Conservation (phyloP, 1,139 yeast genomes). For the Blastobotrys arbuscula region DNA sequence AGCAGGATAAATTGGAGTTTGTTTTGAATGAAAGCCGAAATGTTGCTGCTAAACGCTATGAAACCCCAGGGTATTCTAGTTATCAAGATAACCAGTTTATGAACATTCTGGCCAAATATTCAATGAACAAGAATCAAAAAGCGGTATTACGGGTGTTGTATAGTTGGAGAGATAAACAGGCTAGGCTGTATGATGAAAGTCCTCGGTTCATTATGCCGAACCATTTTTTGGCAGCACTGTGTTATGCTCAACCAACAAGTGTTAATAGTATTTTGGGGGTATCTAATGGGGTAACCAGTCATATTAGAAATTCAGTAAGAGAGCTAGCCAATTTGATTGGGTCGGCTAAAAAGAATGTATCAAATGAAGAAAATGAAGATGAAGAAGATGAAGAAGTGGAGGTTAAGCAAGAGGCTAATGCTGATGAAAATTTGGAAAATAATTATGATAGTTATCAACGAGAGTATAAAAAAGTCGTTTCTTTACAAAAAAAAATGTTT, state of each 20-base stretch:
- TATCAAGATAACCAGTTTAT: slow-evolving; percentile 26
- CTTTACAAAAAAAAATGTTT: slow-evolving; percentile 17
- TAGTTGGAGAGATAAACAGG: slow-evolving; percentile 77
- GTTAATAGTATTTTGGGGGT: slow-evolving; percentile 51
- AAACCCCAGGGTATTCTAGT: slow-evolving; percentile 36
- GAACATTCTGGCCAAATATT: slow-evolving; percentile 55
- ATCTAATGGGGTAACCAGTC: slow-evolving; percentile 48
- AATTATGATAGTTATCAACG: slow-evolving; percentile 23
- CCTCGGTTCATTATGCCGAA: slow-evolving; percentile 79
- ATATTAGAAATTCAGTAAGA: slow-evolving; percentile 52
- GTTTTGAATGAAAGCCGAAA: slow-evolving; percentile 73
- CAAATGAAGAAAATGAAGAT: slow-evolving; percentile 9
- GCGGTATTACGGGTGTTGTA: slow-evolving; percentile 57
- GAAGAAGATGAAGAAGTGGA: slow-evolving; percentile 15
- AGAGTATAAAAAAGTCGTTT: slow-evolving; percentile 17
- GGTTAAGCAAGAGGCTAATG: background rate
- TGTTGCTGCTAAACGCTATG: slow-evolving; percentile 79
- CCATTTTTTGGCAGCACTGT: slow-evolving; percentile 62
- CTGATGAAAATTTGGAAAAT: slow-evolving; percentile 12
- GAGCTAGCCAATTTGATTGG: slow-evolving; percentile 52
- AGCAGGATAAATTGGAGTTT: slow-evolving; percentile 45
- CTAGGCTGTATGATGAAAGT: slow-evolving; percentile 78
- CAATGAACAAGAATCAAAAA: slow-evolving; percentile 51
- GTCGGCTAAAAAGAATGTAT: slow-evolving; percentile 19
- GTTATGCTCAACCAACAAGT: slow-evolving; percentile 52